Evolutionary conservation across 1,139 yeast genomes (phyloP), one percentile per base, ranked within the genome.

Genomic region (Blastobotrys elegans): DNA sequence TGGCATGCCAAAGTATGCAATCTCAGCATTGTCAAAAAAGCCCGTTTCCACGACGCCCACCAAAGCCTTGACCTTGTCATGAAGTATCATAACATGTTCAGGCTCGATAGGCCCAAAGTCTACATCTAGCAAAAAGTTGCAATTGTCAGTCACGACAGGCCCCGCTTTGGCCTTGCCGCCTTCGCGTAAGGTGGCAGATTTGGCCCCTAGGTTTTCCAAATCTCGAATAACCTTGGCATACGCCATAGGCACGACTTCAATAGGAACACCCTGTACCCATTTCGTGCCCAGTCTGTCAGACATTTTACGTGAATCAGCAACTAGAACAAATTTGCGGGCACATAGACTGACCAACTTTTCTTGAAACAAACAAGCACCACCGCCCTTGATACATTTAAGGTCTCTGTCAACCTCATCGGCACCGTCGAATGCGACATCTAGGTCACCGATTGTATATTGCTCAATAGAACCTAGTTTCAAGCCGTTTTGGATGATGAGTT

Each of bases 11-110:
- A 92, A 88, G 68, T 89, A 92, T 3, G 92, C 92, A 62, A 79
- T 83, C 44, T 72, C 71, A 21, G 96, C 94, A 47, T 74, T 73
- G 50, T 82, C 77, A 69, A 94, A 94, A 53, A 92, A 72, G 1
- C 99, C 99, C 11, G 97, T 90, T 66, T 94, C 99, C 24, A 94
- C 97, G 22, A 94, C 97, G 44, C 99, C 99, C 17, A 89, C 88
- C 56, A 90, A 70, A 47, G 72, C 64, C 68, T 87, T 89, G 66
- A 94, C 81, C 58, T 79, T 65, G 34, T 62, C 53, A 65, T 89
- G 90, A 57, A 90, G 74, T 26, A 63, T 64, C 40, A 62, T 59
- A 20, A 76, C 76, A 18, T 53, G 44, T 20, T 60, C 65, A 3
- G 90, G 84, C 57, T 84, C 80, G 47, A 94, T 79, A 49, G 76